Evolutionary conservation across 2,329 filamentous ascomycete genomes (phyloP).

Genomic region (Tolypocladium guangdongense): DNA sequence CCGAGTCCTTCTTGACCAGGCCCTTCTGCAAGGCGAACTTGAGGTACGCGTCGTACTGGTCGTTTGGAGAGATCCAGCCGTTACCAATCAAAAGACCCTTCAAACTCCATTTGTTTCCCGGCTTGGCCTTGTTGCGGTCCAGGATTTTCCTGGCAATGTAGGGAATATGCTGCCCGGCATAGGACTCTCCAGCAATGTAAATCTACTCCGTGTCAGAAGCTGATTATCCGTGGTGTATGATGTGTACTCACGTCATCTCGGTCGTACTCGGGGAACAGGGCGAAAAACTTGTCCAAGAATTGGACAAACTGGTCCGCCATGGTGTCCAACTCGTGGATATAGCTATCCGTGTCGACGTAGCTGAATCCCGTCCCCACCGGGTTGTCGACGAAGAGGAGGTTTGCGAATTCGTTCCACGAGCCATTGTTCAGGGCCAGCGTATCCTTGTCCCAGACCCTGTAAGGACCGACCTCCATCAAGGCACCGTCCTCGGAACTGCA

Average conservation of each 20-base stretch:
- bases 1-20: slow-evolving; percentile 57
- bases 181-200: slow-evolving; percentile 93
- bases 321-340: slow-evolving; percentile 70
- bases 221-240: background rate
- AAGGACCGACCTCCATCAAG: slow-evolving; percentile 92
- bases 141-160: slow-evolving; percentile 91
- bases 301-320: slow-evolving; percentile 83
- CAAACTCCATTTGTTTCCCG: slow-evolving; percentile 53
- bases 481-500: slow-evolving; percentile 97
- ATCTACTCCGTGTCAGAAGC: slow-evolving; percentile 43
- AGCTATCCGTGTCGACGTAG: slow-evolving; percentile 84
- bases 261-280: slow-evolving; percentile 82
- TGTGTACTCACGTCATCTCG: slow-evolving; percentile 73
- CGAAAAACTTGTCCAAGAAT: slow-evolving; percentile 89
- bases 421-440: slow-evolving; percentile 73
- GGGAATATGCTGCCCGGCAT: slow-evolving; percentile 91
- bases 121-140: slow-evolving; percentile 61
- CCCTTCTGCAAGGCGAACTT: slow-evolving; percentile 69
- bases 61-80: slow-evolving; percentile 84
- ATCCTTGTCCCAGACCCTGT: slow-evolving; percentile 67
- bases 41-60: slow-evolving; percentile 85
- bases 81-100: slow-evolving; percentile 88
- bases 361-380: slow-evolving; percentile 95
- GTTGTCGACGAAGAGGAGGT: slow-evolving; percentile 92
- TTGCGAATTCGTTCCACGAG: slow-evolving; percentile 98